A percentile compares a stretch with the other conserved stretches of the same genome.
These are phyloP conservation scores for Endothia cerciana DNA, from an alignment of 2,329 filamentous ascomycete species.

Conservation along the genomic window DNA sequence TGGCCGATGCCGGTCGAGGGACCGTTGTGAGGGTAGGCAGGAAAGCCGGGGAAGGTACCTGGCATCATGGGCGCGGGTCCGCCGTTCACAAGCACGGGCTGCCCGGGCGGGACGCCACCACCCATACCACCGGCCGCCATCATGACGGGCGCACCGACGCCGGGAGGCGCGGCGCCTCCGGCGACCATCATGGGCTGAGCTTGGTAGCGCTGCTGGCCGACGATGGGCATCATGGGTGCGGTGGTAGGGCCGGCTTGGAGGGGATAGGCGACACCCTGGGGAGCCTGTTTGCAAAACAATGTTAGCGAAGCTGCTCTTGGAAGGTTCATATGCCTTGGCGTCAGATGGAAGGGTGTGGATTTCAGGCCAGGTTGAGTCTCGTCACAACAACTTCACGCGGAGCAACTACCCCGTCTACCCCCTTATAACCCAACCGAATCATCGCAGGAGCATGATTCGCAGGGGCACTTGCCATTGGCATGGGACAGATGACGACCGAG, in stretches of 20 bases:
- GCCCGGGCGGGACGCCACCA: conserved; percentile 25
- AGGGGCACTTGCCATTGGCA: conserved; percentile 28
- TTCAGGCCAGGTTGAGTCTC: conserved; percentile 1
- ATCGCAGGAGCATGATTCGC: conserved; percentile 14
- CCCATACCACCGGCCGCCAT: conserved; percentile 20
- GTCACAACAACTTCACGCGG: conserved; percentile 25
- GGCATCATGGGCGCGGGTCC: conserved; percentile 32
- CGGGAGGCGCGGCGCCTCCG: conserved; percentile 8
- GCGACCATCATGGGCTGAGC: conserved; percentile 28
- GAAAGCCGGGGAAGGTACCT: conserved; percentile 42
- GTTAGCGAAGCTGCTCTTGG: conserved; percentile 27
- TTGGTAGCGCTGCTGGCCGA: conserved; percentile 33
- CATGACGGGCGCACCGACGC: conserved; percentile 29
- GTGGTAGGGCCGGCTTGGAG: conserved; percentile 30
- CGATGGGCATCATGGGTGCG: conserved; percentile 29
- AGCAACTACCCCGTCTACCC: conserved; percentile 14
- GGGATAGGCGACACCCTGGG: conserved; percentile 29
- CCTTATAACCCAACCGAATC: conserved; percentile 18
- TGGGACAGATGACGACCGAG: too few species aligned
- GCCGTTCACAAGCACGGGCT: conserved; percentile 24
- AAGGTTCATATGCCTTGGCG: neutral
- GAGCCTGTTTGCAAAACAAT: conserved; percentile 23
- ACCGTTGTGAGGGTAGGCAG: conserved; percentile 46
- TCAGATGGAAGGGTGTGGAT: neutral
- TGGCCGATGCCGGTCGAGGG: conserved; percentile 55